A percentile compares a stretch with the other conserved stretches of the same genome.
These are phyloP conservation scores for Cicer pinnatifidum DNA, from an alignment of 306 rosid species.

Conservation along the genomic window DNA sequence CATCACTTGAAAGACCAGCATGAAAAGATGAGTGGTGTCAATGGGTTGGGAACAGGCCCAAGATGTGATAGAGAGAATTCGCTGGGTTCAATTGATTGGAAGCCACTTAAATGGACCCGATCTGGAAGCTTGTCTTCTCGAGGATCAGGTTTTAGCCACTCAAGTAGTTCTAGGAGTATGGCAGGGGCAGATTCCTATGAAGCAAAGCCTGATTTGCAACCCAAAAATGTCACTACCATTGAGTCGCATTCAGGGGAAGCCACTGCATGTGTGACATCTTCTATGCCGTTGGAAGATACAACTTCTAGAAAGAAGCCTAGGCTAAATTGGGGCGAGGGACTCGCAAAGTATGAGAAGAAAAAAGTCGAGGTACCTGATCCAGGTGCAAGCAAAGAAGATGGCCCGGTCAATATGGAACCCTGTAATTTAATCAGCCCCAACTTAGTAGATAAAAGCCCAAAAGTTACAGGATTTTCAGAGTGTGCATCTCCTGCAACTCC, in stretches of 20 bases:
- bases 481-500: slow-evolving; percentile 98
- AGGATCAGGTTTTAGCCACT: slow-evolving; percentile 86
- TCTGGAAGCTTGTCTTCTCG: slow-evolving; percentile 89
- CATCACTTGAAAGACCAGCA: slow-evolving; percentile 69
- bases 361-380: slow-evolving; percentile 83
- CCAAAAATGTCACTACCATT: slow-evolving; percentile 56
- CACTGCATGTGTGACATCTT: slow-evolving; percentile 69
- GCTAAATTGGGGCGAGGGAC: slow-evolving; percentile 96
- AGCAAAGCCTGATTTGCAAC: slow-evolving; percentile 61
- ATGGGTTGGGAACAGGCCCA: slow-evolving; percentile 61
- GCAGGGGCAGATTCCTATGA: slow-evolving; percentile 71
- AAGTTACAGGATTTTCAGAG: slow-evolving; percentile 59
- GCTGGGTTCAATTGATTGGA: slow-evolving; percentile 75
- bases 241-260: slow-evolving; percentile 77
- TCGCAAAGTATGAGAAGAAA: slow-evolving; percentile 95
- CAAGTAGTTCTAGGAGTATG: slow-evolving; percentile 70
- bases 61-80: slow-evolving; percentile 70
- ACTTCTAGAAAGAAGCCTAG: slow-evolving; percentile 87
- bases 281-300: slow-evolving; percentile 73
- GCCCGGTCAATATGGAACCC: slow-evolving; percentile 55
- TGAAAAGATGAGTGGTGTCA: slow-evolving; percentile 67
- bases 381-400: slow-evolving; percentile 66
- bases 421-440: slow-evolving; percentile 56
- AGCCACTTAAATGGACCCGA: slow-evolving; percentile 90
- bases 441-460: slow-evolving; percentile 74